Evolutionary conservation across 2,329 filamentous ascomycete species (phyloP).

Genomic region (Alternaria dauci): DNA sequence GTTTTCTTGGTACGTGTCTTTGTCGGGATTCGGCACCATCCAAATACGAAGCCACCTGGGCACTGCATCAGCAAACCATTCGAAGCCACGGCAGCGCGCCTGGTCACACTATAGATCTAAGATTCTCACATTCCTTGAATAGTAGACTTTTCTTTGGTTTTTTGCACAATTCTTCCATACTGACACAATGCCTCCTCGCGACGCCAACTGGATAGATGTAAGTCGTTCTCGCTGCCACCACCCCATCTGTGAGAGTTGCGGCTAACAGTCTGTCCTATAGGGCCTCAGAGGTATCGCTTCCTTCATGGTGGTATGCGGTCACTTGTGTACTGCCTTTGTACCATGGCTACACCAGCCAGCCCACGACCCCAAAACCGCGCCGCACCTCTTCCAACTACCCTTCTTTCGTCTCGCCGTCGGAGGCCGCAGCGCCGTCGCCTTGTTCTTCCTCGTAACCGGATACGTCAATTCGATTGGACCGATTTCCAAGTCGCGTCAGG

Average conservation of each 20-base stretch:
- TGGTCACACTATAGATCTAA: slow-evolving; percentile 12
- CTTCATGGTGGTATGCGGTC: slow-evolving; percentile 54
- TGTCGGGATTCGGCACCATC: slow-evolving; percentile 9
- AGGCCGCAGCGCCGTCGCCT: slow-evolving; percentile 52
- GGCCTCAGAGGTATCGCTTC: slow-evolving; percentile 55
- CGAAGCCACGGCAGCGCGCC: slow-evolving; percentile 24
- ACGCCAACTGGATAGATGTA: slow-evolving; percentile 53
- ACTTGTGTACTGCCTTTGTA: slow-evolving; percentile 54
- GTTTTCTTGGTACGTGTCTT: slow-evolving; percentile 3
- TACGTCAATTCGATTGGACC: slow-evolving; percentile 71
- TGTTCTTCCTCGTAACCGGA: slow-evolving; percentile 65
- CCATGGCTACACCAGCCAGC: slow-evolving; percentile 52
- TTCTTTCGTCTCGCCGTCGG: slow-evolving; percentile 67
- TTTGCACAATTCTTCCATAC: slow-evolving; percentile 5
- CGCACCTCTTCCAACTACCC: slow-evolving; percentile 65
- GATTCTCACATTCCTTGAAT: slow-evolving; percentile 16
- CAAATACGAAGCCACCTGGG: slow-evolving; percentile 2
- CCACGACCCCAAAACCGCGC: slow-evolving; percentile 54
- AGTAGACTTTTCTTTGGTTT: slow-evolving; percentile 20
- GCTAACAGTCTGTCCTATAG: slow-evolving; percentile 41
- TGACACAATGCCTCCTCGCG: slow-evolving; percentile 45
- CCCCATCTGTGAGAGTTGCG: slow-evolving; percentile 20
- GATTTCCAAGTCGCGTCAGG: slow-evolving; percentile 63
- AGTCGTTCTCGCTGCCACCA: slow-evolving; percentile 24
- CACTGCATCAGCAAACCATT: slow-evolving; percentile 1